A percentile compares a stretch with the other conserved stretches of the same genome.
These are phyloP conservation scores for Ogataea pignaliae DNA, from an alignment of 805 yeast species.

Conservation along the genomic window DNA sequence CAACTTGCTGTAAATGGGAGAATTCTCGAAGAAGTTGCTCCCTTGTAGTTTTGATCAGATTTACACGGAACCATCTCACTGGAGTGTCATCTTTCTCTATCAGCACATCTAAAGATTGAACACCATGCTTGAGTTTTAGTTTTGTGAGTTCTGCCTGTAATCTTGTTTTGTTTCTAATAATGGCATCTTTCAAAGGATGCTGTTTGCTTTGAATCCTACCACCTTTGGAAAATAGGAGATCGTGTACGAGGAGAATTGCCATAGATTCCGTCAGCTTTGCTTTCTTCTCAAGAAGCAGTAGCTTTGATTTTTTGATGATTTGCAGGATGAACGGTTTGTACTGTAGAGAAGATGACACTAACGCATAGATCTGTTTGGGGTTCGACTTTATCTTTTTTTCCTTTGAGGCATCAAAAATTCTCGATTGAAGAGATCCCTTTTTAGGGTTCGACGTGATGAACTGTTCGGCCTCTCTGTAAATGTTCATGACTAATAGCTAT, in stretches of 20 bases:
- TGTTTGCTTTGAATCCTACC: slow-evolving; percentile 89
- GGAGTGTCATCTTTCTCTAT: slow-evolving; percentile 63
- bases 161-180: slow-evolving; percentile 74
- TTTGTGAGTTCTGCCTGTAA: slow-evolving; percentile 78
- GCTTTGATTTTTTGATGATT: slow-evolving; percentile 61
- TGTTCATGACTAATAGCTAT: slow-evolving; percentile 25
- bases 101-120: slow-evolving; percentile 48
- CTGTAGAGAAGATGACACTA: slow-evolving; percentile 72
- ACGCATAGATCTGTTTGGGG: slow-evolving; percentile 84
- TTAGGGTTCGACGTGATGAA: slow-evolving; percentile 35
- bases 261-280: slow-evolving; percentile 46
- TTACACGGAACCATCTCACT: slow-evolving; percentile 75
- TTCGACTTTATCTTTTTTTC: slow-evolving; percentile 48
- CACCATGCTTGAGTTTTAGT: slow-evolving; percentile 68
- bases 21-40: slow-evolving; percentile 39
- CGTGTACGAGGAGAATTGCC: slow-evolving; percentile 71
- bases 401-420: slow-evolving; percentile 48
- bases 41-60: slow-evolving; percentile 49
- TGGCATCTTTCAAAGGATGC: slow-evolving; percentile 76
- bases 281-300: slow-evolving; percentile 50
- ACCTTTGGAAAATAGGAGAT: slow-evolving; percentile 64
- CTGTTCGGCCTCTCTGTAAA: slow-evolving; percentile 39
- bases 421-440: slow-evolving; percentile 50
- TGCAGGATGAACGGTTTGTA: slow-evolving; percentile 60
- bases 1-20: slow-evolving; percentile 41